Evolutionary conservation across 1,284 basidiomycete species (phyloP), one percentile per base, ranked within the genome.

Genomic region (Ustilago shanxiensis): DNA sequence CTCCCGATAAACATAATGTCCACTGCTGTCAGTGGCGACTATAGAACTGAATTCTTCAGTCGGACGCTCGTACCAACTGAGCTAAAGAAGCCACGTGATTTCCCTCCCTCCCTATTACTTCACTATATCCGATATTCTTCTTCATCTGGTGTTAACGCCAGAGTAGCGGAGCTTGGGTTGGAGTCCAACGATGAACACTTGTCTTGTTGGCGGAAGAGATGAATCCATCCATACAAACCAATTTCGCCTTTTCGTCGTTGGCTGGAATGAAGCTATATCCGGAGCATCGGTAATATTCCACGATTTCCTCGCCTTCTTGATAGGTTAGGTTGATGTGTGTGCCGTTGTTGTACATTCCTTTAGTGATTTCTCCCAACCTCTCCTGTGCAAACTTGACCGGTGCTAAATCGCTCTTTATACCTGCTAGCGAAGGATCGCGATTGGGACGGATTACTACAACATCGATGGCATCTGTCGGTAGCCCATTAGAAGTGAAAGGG

Each of bases 381-480:
- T 66, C 60, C n/a, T 29, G 20, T 9, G 79, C 79, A 54, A 78
- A 80, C 24, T 41, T 2, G 1, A 56, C 11, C 20, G 29, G 41
- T 14, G 47, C 60, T 5, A 47, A n/a, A 4, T 18, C 24, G 3
- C 37, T 52, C 1, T 56, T 35, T 44, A 41, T 37, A 45, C 18
- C 16, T 16, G 20, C n/a, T 26, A 33, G 8, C 76, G 66, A 13
- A 86, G 91, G 91, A 82, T 94, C 91, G 3, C 92, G 89, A 20
- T 88, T 79, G 0, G 95, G 95, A 2, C 95, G 90, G n/a, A 97
- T 86, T n/a, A 94, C 87, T 22, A 95, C 88, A 11, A 98, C 76
- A 78, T 98, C 94, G 81, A 94, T 90, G 11, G 90, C 89, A 0
- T 60, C 54, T 1, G 31, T 28, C 1, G 76, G 79, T 8, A 79